A percentile compares a stretch with the other conserved stretches of the same genome.
Conservation (phyloP, 306 rosid genomes). For the Citrullus mucosospermus region DNA sequence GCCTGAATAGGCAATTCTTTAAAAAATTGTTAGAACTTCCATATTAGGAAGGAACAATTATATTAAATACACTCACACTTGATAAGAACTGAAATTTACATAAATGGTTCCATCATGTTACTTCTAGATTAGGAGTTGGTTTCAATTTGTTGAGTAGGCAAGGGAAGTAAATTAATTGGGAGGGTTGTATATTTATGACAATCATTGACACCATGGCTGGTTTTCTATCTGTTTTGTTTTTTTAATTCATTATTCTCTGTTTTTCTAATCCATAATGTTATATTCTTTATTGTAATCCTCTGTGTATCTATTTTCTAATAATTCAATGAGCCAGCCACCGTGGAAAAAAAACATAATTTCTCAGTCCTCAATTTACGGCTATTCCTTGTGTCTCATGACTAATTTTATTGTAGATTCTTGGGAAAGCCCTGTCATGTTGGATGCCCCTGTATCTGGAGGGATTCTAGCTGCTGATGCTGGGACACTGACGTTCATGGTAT, state of each 20-base stretch:
- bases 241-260: background rate
- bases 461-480: constrained; percentile 93
- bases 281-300: background rate
- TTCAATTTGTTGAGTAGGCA: background rate
- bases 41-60: background rate
- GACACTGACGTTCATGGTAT: constrained; percentile 84
- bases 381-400: constrained; percentile 1
- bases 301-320: background rate
- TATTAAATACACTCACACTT: background rate
- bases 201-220: background rate
- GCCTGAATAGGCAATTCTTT: background rate
- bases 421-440: constrained; percentile 56
- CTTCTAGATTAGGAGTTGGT: background rate
- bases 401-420: constrained; percentile 28
- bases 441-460: constrained; percentile 97
- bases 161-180: background rate
- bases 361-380: background rate
- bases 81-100: background rate
- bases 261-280: background rate
- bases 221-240: background rate
- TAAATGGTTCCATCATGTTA: background rate
- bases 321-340: background rate
- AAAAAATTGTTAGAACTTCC: background rate
- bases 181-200: background rate
- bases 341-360: background rate